Conservation (phyloP, 2,329 filamentous ascomycete species). For the Nemania serpens region DNA sequence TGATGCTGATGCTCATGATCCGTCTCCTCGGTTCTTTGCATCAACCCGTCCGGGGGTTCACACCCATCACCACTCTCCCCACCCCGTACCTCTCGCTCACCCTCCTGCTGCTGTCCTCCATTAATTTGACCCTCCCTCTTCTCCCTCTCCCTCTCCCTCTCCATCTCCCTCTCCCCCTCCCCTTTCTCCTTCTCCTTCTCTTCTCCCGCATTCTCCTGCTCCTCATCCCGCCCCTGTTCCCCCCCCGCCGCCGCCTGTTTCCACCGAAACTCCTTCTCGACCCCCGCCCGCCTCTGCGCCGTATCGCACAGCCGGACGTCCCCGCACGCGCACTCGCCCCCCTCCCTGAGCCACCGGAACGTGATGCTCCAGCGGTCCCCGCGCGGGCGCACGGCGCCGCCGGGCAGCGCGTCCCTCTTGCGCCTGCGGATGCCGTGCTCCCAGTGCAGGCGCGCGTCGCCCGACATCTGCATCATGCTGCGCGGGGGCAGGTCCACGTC, state of each 20-base stretch:
- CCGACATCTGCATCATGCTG: conserved; percentile 57
- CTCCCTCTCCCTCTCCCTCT: no score
- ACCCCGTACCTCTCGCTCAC: no score
- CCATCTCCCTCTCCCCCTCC: no score
- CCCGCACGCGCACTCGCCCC: conserved; percentile 55
- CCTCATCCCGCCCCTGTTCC: background rate
- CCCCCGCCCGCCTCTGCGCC: conserved; percentile 50
- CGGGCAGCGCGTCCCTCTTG: conserved; percentile 54
- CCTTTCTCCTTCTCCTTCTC: background rate
- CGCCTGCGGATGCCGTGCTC: conserved; percentile 60
- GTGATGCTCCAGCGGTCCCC: conserved; percentile 59
- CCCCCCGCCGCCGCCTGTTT: conserved; percentile 35
- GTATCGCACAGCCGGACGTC: conserved; percentile 56
- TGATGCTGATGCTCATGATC: background rate
- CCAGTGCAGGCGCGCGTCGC: conserved; percentile 57
- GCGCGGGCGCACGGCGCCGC: conserved; percentile 51
- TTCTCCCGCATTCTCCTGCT: background rate
- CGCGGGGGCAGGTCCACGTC: conserved; percentile 54
- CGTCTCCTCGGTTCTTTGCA: background rate
- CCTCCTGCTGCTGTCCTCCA: no score
- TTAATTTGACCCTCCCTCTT: no score
- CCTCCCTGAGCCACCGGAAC: conserved; percentile 56
- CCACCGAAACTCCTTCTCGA: conserved; percentile 58
- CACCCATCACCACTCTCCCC: background rate
- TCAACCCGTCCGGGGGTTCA: background rate